phyloP scores from a whole-genome alignment of 2,329 filamentous ascomycete genomes.

The Nothophoma quercina region DNA sequence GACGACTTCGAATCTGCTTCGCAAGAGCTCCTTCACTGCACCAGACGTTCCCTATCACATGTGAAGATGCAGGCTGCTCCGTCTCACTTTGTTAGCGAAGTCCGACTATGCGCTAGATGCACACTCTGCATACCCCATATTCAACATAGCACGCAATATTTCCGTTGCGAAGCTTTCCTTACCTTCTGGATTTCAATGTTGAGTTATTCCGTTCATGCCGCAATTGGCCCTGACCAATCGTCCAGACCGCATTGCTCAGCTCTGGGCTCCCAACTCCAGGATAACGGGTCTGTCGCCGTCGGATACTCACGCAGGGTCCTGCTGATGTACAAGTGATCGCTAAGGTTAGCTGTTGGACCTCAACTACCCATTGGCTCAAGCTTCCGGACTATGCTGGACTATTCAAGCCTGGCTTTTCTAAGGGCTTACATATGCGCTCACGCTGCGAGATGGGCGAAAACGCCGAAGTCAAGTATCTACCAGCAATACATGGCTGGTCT shows the following conservation, averaged over 20 bases:
- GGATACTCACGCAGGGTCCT: not conserved
- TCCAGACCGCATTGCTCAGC: conserved; percentile 3
- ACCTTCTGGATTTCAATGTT: not conserved
- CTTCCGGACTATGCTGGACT: not conserved
- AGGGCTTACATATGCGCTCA: not conserved
- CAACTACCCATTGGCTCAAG: not conserved
- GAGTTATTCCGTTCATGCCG: not conserved
- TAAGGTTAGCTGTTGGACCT: not conserved
- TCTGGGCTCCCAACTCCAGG: not conserved
- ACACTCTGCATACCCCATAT: not conserved
- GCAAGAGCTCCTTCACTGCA: not conserved
- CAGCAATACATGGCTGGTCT: conserved; percentile 4
- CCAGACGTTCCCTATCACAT: not conserved
- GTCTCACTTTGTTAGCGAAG: not conserved
- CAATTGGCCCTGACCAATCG: not conserved
- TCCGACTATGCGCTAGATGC: not conserved
- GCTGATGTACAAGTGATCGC: not conserved
- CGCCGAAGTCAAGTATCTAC: not conserved
- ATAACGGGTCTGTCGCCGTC: not conserved
- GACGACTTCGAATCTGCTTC: not conserved
- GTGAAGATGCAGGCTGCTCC: not conserved
- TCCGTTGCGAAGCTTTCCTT: not conserved
- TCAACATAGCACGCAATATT: not conserved
- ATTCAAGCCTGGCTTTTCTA: not conserved
- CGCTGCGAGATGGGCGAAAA: not conserved